phyloP scores from a whole-genome alignment of 2,329 filamentous ascomycete species.

The Polytolypa hystricis region DNA sequence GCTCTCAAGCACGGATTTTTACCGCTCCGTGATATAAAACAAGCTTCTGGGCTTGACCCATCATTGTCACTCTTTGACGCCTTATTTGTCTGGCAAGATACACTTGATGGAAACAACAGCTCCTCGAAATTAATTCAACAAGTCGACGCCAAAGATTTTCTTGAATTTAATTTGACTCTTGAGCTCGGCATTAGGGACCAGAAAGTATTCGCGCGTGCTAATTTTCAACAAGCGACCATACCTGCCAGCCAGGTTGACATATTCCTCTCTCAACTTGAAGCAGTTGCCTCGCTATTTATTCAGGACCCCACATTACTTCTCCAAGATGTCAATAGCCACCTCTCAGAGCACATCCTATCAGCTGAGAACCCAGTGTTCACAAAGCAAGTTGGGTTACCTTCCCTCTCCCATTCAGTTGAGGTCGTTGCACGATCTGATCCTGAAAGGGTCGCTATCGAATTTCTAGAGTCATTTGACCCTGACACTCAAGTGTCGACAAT shows the following conservation, averaged over 20 bases:
- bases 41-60: conserved; percentile 44
- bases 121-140: conserved; percentile 40
- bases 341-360: conserved; percentile 34
- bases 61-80: conserved; percentile 57
- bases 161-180: conserved; percentile 66
- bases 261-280: conserved; percentile 52
- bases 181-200: conserved; percentile 57
- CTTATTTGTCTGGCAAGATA: conserved; percentile 74
- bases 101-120: conserved; percentile 17
- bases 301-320: conserved; percentile 24
- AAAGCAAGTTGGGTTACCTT: conserved; percentile 26
- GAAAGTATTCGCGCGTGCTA: conserved; percentile 41
- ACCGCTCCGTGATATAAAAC: conserved; percentile 59
- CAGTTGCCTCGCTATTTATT: conserved; percentile 38
- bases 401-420: conserved; percentile 47
- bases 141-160: conserved; percentile 52
- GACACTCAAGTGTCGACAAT: conserved; percentile 19
- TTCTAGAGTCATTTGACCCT: conserved; percentile 42
- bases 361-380: conserved; percentile 36
- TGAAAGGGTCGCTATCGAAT: conserved; percentile 50
- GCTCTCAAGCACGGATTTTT: conserved; percentile 54
- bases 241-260: conserved; percentile 44
- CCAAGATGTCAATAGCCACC: conserved; percentile 17
- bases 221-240: conserved; percentile 45
- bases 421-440: conserved; percentile 39